Evolutionary conservation across 108 stramenopile genomes (phyloP).

Genomic region (Cyclostephanos tholiformis): DNA sequence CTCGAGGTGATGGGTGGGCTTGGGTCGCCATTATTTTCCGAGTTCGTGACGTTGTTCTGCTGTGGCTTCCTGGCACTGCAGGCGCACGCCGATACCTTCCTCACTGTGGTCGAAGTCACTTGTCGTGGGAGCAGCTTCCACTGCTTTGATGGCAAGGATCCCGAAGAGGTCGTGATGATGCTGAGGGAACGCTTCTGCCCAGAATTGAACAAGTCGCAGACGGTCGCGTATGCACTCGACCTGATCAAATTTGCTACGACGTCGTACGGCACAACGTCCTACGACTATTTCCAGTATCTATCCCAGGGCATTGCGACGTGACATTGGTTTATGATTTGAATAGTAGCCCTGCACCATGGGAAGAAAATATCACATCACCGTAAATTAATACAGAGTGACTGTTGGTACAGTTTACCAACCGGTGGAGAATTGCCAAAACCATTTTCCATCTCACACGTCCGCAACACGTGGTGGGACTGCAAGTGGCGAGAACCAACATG

Average conservation of each 20-base stretch:
- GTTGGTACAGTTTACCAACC: too few relatives aligned
- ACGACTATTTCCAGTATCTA: conserved; percentile 94
- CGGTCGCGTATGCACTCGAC: conserved; percentile 88
- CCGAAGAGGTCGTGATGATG: conserved; percentile 70
- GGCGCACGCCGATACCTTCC: conserved; percentile 82
- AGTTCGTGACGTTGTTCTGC: conserved; percentile 94
- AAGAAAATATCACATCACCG: too few relatives aligned
- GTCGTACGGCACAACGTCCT: conserved; percentile 90
- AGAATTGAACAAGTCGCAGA: conserved; percentile 81
- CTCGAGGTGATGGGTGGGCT: conserved; percentile 95
- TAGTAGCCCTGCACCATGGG: too few relatives aligned
- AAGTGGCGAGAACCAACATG: too few relatives aligned
- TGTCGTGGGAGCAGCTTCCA: conserved; percentile 88
- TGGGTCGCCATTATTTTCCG: conserved; percentile 87
- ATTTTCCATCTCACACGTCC: too few relatives aligned
- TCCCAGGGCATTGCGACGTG: conserved; percentile 87
- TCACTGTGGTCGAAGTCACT: conserved; percentile 89
- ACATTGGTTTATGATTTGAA: background rate
- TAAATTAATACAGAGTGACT: too few relatives aligned
- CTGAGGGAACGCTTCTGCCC: conserved; percentile 84
- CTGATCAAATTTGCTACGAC: conserved; percentile 85
- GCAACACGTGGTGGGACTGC: too few relatives aligned
- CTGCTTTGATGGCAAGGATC: conserved; percentile 91
- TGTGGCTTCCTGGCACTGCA: conserved; percentile 98
- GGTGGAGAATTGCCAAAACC: too few relatives aligned